Conservation (phyloP, 768 basidiomycete species). For the Trametes maxima region DNA sequence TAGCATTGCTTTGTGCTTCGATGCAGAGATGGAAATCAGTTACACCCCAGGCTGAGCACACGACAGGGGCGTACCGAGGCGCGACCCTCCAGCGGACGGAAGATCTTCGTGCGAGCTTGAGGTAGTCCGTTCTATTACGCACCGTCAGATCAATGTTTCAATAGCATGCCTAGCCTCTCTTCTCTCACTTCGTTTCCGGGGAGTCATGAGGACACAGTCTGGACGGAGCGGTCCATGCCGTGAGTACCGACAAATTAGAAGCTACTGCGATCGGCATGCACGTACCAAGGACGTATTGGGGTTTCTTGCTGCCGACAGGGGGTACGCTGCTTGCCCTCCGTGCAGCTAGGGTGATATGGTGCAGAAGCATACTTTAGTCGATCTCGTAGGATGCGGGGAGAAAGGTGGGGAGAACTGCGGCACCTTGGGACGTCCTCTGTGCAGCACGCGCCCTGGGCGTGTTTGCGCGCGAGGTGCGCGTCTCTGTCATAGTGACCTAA, state of each 20-base stretch:
- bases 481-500: slow-evolving; percentile 5
- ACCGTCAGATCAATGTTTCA: neutral
- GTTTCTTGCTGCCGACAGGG: slow-evolving; percentile 5
- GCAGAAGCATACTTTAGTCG: neutral
- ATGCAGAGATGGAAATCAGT: neutral
- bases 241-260: neutral
- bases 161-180: neutral
- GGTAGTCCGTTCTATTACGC: slow-evolving; percentile 8
- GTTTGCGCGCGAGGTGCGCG: slow-evolving; percentile 14
- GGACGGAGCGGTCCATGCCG: neutral
- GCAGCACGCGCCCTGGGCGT: slow-evolving; percentile 9
- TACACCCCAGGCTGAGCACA: neutral
- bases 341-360: neutral
- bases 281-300: slow-evolving; percentile 20
- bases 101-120: slow-evolving; percentile 6
- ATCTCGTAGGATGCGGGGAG: neutral
- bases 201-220: slow-evolving; percentile 19
- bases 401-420: neutral
- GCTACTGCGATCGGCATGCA: neutral
- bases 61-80: no score
- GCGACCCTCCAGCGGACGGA: neutral
- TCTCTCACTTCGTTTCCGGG: slow-evolving; percentile 17
- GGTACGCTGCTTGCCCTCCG: slow-evolving; percentile 23
- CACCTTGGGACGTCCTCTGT: slow-evolving; percentile 11
- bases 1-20: neutral